Conservation (phyloP, 495 filamentous ascomycete species). For the Xylaria longipes region DNA sequence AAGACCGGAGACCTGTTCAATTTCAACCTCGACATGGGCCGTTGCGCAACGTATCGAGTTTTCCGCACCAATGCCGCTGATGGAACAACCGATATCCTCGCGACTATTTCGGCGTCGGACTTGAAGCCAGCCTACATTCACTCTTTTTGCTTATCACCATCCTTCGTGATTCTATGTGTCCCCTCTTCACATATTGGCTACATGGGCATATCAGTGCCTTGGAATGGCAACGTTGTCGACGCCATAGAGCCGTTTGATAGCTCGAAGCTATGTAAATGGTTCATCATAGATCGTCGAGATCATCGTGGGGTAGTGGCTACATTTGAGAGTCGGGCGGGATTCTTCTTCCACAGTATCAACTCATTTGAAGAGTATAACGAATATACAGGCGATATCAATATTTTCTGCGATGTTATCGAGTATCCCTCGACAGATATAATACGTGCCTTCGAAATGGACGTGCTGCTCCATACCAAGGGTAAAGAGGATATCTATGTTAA, state of each 20-base stretch:
- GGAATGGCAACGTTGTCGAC: slow-evolving; percentile 63
- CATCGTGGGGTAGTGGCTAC: slow-evolving; percentile 63
- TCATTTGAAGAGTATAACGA: slow-evolving; percentile 65
- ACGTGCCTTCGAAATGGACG: slow-evolving; percentile 64
- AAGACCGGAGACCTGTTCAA: slow-evolving; percentile 78
- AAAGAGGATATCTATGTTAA: slow-evolving; percentile 36
- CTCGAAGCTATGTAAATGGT: slow-evolving; percentile 64
- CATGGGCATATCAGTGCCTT: slow-evolving; percentile 58
- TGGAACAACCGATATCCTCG: slow-evolving; percentile 72
- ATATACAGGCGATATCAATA: slow-evolving; percentile 45
- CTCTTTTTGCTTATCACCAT: slow-evolving; percentile 70
- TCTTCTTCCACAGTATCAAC: slow-evolving; percentile 80
- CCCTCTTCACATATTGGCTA: slow-evolving; percentile 58
- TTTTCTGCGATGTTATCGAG: slow-evolving; percentile 63
- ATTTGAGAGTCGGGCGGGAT: slow-evolving; percentile 67
- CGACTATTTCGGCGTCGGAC: slow-evolving; percentile 60
- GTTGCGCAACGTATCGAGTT: slow-evolving; percentile 60
- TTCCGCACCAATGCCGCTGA: slow-evolving; percentile 66
- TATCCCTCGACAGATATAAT: slow-evolving; percentile 64
- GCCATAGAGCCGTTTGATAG: slow-evolving; percentile 61
- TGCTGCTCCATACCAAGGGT: slow-evolving; percentile 53
- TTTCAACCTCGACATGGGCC: slow-evolving; percentile 67
- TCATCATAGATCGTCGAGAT: slow-evolving; percentile 65
- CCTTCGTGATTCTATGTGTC: slow-evolving; percentile 70
- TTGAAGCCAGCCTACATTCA: slow-evolving; percentile 69